A percentile compares a stretch with the other conserved stretches of the same genome.
Evolutionary conservation across 1,284 basidiomycete genomes (phyloP).

Genomic region (Trichosporon coremiiforme): DNA sequence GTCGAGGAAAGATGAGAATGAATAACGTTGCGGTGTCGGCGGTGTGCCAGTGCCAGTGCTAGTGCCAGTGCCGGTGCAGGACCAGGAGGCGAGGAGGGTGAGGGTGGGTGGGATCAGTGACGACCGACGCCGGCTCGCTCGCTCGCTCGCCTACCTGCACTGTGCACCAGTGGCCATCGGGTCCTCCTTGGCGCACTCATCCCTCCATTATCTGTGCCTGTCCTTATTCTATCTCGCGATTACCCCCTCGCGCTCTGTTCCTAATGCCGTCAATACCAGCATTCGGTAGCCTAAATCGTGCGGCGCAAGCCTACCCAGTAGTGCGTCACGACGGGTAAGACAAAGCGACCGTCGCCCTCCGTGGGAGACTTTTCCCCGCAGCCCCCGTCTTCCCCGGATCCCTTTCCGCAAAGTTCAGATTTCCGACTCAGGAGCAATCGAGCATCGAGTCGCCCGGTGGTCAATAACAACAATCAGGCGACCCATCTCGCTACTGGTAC

Average conservation of each 20-base stretch:
- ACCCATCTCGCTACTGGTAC: neutral
- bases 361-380: conserved; percentile 11
- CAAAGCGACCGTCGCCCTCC: neutral
- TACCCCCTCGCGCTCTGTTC: neutral
- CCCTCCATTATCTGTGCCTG: neutral
- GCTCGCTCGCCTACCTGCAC: too few relatives aligned
- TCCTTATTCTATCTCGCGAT: neutral
- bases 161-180: neutral
- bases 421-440: conserved; percentile 13
- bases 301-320: conserved; percentile 3
- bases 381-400: neutral
- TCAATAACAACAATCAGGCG: neutral
- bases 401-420: conserved; percentile 2
- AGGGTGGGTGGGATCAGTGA: conserved; percentile 1
- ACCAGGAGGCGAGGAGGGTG: neutral
- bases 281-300: neutral
- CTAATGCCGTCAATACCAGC: neutral
- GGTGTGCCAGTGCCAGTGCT: conserved; percentile 1
- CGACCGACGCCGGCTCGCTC: neutral
- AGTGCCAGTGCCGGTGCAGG: neutral
- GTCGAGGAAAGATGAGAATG: conserved; percentile 1
- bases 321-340: neutral
- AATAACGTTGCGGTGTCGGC: neutral
- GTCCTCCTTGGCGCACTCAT: too few relatives aligned
- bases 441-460: neutral